Base-by-base conservation (phyloP, 345 rosid genomes). In the Hirschfeldia incana region DNA sequence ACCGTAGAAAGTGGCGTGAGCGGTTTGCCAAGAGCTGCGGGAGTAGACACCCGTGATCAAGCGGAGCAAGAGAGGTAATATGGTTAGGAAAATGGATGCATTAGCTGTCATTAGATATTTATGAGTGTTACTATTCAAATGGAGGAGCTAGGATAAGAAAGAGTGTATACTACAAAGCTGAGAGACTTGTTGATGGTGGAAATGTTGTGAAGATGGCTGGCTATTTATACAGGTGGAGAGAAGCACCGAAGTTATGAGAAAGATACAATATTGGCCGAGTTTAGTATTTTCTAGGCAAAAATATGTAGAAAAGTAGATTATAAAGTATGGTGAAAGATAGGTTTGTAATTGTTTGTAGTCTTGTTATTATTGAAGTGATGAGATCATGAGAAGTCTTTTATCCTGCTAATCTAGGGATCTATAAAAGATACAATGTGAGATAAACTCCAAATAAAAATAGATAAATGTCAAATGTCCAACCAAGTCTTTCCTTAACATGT, bases 1-100 rank as follows among this genome's bases (percentile, higher is more conserved):
- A 0, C 98, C 98, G 7, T 94, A 92, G 84, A 91, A 94, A 49
- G 98, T 92, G 72, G 98, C 98, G 60, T 92, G 97, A 26, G 98
- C 97, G 8, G 69, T 84, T 83, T 94, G 86, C 98, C 98, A 94
- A 2, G 76, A 37, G n/a, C 83, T 83, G 0, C 92, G 90, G 1
- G 76, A 10, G 85, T 84, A 92, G 68, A 71, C 89, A 0, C 93
- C 88, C 0, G 89, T 89, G 69, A 87, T 80, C 12, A 73, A 32
- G 60, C 84, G 12, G 73, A 85, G 49, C 1, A 91, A 79, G 72
- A 80, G 67, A 69, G 72, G 55, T 46, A 75, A 4, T 29, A 42
- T 74, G 42, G 78, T 13, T 69, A 80, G 32, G 62, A 80, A n/a
- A 39, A 55, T 39, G 1, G 67, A 62, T 63, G 61, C n/a, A 37